Evolutionary conservation across 495 filamentous ascomycete species (phyloP), one percentile per base, ranked within the genome.

Genomic region (Podospora conica): DNA sequence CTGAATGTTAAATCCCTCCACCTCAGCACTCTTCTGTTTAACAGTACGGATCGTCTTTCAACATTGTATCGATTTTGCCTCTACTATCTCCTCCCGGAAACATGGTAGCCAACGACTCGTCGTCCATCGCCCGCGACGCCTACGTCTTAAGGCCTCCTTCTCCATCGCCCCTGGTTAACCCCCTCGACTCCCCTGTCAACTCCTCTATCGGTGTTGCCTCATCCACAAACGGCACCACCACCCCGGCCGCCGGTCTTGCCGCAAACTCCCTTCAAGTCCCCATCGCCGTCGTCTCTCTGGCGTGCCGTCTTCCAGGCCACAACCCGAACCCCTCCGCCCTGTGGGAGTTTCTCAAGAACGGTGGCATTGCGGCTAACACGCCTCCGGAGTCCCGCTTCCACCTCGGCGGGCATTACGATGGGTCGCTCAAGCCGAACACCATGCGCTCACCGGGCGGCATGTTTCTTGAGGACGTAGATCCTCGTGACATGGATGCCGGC

Each of bases 361-460:
- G 68, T 1, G 22, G 27, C 2, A 33, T 70, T 7, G 65, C 68
- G 0, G 18, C 40, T 1, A 70, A 65, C 58, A 23, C 53, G 8
- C 55, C 60, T 4, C 68, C 68, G 1, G 23, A 27, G 8, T 55
- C 57, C 1, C 53, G 68, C 1, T 70, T 70, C 61, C 58, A 60
- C 53, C 8, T 67, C 23, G 10, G 21, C 1, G 65, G 57, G 1
- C 68, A 70, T 54, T 67, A 60, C 6, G 68, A 70, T 22, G 68
- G 68, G 1, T 63, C 62, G 0, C 58, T 57, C 27, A 65, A 65
- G 61, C 68, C 68, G 0, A 12, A 64, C 8, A 70, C 68, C 21
- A 70, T 70, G 65, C 57, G 61, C 1, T 40, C 61, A 0, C 54
- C 24, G 1, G 68, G 68, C 22, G 68, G 68, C 54, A 70, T 65